Base-by-base conservation (phyloP, 352 stramenopile species). In the Globisporangium emineosum region DNA sequence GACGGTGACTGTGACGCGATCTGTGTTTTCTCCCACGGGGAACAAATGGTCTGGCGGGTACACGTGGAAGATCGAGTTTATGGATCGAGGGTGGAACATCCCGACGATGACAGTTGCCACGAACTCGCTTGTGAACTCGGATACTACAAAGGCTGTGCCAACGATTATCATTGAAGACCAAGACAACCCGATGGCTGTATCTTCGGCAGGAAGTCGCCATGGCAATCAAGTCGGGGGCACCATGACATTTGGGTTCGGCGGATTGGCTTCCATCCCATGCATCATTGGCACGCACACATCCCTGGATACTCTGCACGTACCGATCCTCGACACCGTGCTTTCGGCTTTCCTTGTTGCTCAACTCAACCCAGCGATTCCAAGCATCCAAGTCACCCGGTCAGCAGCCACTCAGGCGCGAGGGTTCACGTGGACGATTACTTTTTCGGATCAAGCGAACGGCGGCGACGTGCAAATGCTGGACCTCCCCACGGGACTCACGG, bases 21-120 rank as follows among this genome's bases (percentile, higher is more conserved):
- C 69, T 0, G 80, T 93, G n/a, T 98, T 89, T 68, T 79, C 88
- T 43, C 78, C 90, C 6, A 83, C 88, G 13, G 80, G 71, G 2
- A 81, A 82, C 58, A 90, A 97, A 49, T 99, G 94, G 94, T 97
- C 89, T 5, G 96, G 96, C 17, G 91, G 92, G 2, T 98, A 97
- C 64, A 89, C 86, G 25, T 99, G 95, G 95, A 85, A 88, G 27
- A 91, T 99, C 61, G 97, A 93, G 23, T 99, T 98, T 60, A 81
- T 78, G 2, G 85, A 73, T 52, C 75, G 88, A 1, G 76, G 82
- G 2, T 81, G 91, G 70, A 83, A 98, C 65, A 89, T 98, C 54
- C 94, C 93, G 3, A 85, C 60, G 21, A 89, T 98, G 76, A 71
- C 51, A 2, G 66, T 76, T 6, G 64, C 71, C 23, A 30, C 10